A percentile compares a stretch with the other conserved stretches of the same genome.
Conservation (phyloP, 306 rosid species). For the Benincasa hispida region DNA sequence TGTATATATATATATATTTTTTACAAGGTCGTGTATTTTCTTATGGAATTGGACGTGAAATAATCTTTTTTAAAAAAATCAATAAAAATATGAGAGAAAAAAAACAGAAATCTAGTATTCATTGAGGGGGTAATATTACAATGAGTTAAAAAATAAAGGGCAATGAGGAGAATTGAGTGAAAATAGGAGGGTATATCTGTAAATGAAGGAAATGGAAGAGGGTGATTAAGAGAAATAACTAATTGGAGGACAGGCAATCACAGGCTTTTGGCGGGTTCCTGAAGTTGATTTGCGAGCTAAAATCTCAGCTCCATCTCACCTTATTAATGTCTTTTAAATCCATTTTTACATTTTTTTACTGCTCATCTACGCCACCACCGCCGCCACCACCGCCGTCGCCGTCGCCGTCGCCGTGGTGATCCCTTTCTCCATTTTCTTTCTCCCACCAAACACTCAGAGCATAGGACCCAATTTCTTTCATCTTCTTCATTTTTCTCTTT, state of each 20-base stretch:
- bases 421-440: background rate
- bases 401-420: background rate
- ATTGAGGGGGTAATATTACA: background rate
- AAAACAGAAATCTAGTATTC: background rate
- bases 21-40: no score
- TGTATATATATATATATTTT: no score
- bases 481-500: background rate
- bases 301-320: conserved; percentile 31
- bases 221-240: conserved; percentile 6
- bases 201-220: background rate
- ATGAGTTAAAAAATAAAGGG: background rate
- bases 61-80: no score
- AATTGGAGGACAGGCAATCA: conserved; percentile 1
- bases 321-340: conserved; percentile 18
- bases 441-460: background rate
- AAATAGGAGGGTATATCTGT: background rate
- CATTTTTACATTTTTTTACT: conserved; percentile 11
- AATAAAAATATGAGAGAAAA: no score
- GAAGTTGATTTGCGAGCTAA: conserved; percentile 34
- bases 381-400: background rate
- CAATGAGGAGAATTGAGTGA: background rate
- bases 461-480: background rate
- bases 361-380: conserved; percentile 15
- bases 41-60: no score
- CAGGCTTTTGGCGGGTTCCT: conserved; percentile 34